Evolutionary conservation across 192 early-diverging fungal genomes (phyloP).

Genomic region (Backusella westeae): DNA sequence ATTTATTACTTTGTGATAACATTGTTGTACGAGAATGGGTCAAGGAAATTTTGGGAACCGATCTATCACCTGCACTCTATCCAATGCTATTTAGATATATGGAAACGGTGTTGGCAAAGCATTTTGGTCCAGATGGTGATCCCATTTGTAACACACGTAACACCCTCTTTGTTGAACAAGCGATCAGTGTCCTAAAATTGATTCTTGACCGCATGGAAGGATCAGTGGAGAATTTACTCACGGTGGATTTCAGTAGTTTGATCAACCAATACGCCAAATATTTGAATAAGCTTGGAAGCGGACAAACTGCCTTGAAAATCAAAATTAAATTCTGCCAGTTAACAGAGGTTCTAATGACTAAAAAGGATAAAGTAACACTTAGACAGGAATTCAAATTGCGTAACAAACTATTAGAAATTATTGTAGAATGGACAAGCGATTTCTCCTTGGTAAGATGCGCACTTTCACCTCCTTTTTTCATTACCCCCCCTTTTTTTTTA

Average conservation of each 20-base stretch:
- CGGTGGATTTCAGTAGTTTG: conserved; percentile 69
- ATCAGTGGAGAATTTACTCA: conserved; percentile 51
- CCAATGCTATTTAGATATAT: conserved; percentile 60
- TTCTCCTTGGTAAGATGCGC: conserved; percentile 50
- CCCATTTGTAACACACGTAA: conserved; percentile 41
- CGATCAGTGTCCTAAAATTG: conserved; percentile 70
- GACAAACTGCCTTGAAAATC: conserved; percentile 59
- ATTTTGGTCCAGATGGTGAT: conserved; percentile 66
- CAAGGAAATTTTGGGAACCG: conserved; percentile 75
- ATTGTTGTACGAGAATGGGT: conserved; percentile 73
- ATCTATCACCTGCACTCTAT: conserved; percentile 70
- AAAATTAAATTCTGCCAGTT: conserved; percentile 77
- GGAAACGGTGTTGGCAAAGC: conserved; percentile 56
- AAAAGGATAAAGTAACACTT: conserved; percentile 71
- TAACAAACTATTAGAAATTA: conserved; percentile 67
- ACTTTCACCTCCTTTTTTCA: background rate
- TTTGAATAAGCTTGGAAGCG: conserved; percentile 60
- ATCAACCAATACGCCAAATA: conserved; percentile 69
- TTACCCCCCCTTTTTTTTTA: background rate
- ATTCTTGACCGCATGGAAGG: conserved; percentile 71
- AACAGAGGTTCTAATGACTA: conserved; percentile 68
- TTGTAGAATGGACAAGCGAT: conserved; percentile 80
- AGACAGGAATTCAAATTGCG: conserved; percentile 72
- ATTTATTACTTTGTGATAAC: conserved; percentile 73
- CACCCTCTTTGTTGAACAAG: conserved; percentile 75